phyloP scores from a whole-genome alignment of 2,329 filamentous ascomycete species.

The Aurifilum marmelostoma region DNA sequence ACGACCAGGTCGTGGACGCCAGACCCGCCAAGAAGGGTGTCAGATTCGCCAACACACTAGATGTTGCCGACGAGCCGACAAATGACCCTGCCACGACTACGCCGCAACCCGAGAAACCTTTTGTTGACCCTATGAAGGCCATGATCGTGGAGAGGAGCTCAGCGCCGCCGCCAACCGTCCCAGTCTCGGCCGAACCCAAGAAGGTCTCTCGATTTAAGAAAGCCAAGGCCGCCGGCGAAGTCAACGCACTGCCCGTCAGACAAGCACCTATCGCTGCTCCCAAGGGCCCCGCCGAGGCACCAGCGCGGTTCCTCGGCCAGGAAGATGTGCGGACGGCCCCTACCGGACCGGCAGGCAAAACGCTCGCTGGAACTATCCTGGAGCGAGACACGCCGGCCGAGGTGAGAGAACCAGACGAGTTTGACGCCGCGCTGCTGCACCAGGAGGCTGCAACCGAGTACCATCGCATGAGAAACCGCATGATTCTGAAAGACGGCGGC shows the following conservation, averaged over 20 bases:
- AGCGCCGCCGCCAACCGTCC: slow-evolving; percentile 22
- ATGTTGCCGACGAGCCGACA: slow-evolving; percentile 60
- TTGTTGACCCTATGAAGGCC: slow-evolving; percentile 32
- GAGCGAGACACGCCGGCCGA: slow-evolving; percentile 52
- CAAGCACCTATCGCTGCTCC: slow-evolving; percentile 35
- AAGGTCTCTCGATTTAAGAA: slow-evolving; percentile 59
- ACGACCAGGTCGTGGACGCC: slow-evolving; percentile 27
- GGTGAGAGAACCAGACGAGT: slow-evolving; percentile 58
- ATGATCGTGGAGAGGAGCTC: slow-evolving; percentile 37
- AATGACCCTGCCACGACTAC: slow-evolving; percentile 35
- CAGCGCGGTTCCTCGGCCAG: slow-evolving; percentile 44
- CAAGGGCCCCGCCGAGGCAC: slow-evolving; percentile 50
- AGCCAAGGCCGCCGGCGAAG: slow-evolving; percentile 35
- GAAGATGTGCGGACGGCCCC: slow-evolving; percentile 43
- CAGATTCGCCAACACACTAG: slow-evolving; percentile 75
- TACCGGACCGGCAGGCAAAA: slow-evolving; percentile 54
- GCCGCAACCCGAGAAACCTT: slow-evolving; percentile 33
- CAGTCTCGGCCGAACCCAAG: slow-evolving; percentile 36
- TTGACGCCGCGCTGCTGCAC: slow-evolving; percentile 73
- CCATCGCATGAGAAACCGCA: slow-evolving; percentile 77
- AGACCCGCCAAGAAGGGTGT: slow-evolving; percentile 67
- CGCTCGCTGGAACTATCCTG: slow-evolving; percentile 63
- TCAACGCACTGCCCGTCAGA: slow-evolving; percentile 9
- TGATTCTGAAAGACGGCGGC: slow-evolving; percentile 82
- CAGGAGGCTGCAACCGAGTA: slow-evolving; percentile 83